Conservation (phyloP, 1,139 yeast genomes). For the Geotrichum siamense region DNA sequence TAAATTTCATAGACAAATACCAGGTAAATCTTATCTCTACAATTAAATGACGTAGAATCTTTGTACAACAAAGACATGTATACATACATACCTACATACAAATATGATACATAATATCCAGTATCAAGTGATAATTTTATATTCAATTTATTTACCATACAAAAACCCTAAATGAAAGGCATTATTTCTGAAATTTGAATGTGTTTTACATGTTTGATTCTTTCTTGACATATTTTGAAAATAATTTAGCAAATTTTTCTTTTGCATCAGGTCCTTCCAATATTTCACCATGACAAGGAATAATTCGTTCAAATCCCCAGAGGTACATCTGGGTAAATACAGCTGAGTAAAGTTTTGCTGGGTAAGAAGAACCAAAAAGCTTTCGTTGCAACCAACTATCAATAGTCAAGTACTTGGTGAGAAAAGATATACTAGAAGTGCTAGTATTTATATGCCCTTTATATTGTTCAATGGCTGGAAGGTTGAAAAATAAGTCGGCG, state of each 20-base stretch:
- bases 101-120: no score
- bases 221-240: slow-evolving; percentile 6
- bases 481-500: slow-evolving; percentile 52
- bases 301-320: slow-evolving; percentile 47
- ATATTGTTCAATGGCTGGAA: slow-evolving; percentile 43
- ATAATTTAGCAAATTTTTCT: slow-evolving; percentile 23
- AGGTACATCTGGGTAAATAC: slow-evolving; percentile 34
- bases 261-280: slow-evolving; percentile 41
- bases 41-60: no score
- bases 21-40: no score
- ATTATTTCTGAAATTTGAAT: no score
- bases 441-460: slow-evolving; percentile 36
- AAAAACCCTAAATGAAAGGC: no score
- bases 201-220: no score
- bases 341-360: slow-evolving; percentile 20
- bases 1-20: no score
- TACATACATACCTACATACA: no score
- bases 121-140: no score
- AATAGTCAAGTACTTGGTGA: slow-evolving; percentile 39
- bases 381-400: slow-evolving; percentile 27
- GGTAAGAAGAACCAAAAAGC: slow-evolving; percentile 33
- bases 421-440: slow-evolving; percentile 39
- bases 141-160: no score
- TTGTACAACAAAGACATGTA: no score
- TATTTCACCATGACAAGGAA: slow-evolving; percentile 55